These are phyloP conservation scores for Epicoccum sorghinum DNA, from an alignment of 2,329 filamentous ascomycete genomes.

Conservation along the genomic window DNA sequence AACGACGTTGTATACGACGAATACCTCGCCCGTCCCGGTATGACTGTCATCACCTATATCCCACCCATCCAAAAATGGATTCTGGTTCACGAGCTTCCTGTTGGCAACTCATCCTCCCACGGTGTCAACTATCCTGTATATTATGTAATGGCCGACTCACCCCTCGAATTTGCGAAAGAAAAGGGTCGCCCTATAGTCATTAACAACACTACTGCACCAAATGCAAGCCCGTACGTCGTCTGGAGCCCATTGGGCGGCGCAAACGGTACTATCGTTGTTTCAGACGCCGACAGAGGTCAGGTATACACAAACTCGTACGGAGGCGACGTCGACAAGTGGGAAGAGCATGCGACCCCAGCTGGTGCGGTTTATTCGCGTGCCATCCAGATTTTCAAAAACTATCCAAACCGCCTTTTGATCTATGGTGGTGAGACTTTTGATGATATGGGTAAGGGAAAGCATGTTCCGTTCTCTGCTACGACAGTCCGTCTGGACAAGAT, in stretches of 20 bases:
- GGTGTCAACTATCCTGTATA: slow-evolving; percentile 28
- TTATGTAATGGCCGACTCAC: slow-evolving; percentile 28
- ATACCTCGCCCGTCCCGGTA: slow-evolving; percentile 29
- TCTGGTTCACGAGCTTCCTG: slow-evolving; percentile 27
- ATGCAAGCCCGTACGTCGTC: slow-evolving; percentile 27
- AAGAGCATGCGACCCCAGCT: neutral
- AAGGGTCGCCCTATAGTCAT: slow-evolving; percentile 24
- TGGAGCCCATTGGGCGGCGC: slow-evolving; percentile 31
- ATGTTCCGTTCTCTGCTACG: neutral
- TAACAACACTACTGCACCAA: slow-evolving; percentile 25
- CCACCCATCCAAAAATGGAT: slow-evolving; percentile 31
- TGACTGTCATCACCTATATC: slow-evolving; percentile 30
- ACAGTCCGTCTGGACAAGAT: neutral
- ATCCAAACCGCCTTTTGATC: neutral
- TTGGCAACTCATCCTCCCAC: slow-evolving; percentile 14
- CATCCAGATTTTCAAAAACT: neutral
- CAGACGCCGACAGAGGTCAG: neutral
- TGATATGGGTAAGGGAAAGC: neutral
- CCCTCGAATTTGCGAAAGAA: slow-evolving; percentile 22
- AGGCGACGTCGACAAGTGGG: neutral
- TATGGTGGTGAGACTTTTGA: neutral
- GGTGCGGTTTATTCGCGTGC: neutral
- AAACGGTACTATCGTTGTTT: slow-evolving; percentile 19
- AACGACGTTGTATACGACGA: slow-evolving; percentile 29
- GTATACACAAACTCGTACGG: neutral